Evolutionary conservation across 495 filamentous ascomycete species (phyloP).

Genomic region (Durotheca rogersii): DNA sequence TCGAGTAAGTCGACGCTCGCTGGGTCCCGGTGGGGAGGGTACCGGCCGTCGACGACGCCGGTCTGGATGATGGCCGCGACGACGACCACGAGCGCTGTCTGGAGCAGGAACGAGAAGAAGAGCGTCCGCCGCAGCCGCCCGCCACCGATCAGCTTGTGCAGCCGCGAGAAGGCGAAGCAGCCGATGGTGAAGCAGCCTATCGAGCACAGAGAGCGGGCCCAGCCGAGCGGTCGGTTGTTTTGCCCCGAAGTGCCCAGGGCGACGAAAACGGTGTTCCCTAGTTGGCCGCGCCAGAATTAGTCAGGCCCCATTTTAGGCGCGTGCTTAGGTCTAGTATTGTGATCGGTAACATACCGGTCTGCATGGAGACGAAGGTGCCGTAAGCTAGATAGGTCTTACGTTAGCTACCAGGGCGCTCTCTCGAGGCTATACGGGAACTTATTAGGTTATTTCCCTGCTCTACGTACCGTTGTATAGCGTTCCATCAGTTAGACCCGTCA

Average conservation of each 20-base stretch:
- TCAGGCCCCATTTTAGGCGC: background rate
- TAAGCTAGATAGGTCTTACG: slow-evolving; percentile 43
- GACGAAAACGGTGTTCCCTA: slow-evolving; percentile 35
- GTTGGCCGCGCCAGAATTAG: background rate
- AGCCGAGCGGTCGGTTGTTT: slow-evolving; percentile 32
- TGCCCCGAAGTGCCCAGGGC: slow-evolving; percentile 32
- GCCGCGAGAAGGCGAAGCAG: slow-evolving; percentile 29
- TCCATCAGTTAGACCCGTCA: slow-evolving; percentile 53
- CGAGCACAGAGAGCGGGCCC: slow-evolving; percentile 34
- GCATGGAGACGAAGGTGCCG: slow-evolving; percentile 58
- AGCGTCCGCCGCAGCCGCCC: slow-evolving; percentile 53
- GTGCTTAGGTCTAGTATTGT: background rate
- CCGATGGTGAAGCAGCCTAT: slow-evolving; percentile 34
- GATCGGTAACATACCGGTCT: slow-evolving; percentile 49
- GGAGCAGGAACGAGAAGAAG: slow-evolving; percentile 57
- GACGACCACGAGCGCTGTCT: slow-evolving; percentile 56
- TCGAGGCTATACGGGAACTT: background rate
- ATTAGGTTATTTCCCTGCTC: background rate
- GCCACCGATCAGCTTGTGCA: slow-evolving; percentile 30
- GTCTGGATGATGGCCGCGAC: slow-evolving; percentile 59
- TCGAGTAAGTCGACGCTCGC: slow-evolving; percentile 37
- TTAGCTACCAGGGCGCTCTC: slow-evolving; percentile 7
- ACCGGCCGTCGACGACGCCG: slow-evolving; percentile 27
- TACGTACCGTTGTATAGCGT: slow-evolving; percentile 51
- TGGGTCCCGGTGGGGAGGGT: slow-evolving; percentile 28